Evolutionary conservation across 2,329 filamentous ascomycete genomes (phyloP).

Genomic region (Fusarium mundagurra): DNA sequence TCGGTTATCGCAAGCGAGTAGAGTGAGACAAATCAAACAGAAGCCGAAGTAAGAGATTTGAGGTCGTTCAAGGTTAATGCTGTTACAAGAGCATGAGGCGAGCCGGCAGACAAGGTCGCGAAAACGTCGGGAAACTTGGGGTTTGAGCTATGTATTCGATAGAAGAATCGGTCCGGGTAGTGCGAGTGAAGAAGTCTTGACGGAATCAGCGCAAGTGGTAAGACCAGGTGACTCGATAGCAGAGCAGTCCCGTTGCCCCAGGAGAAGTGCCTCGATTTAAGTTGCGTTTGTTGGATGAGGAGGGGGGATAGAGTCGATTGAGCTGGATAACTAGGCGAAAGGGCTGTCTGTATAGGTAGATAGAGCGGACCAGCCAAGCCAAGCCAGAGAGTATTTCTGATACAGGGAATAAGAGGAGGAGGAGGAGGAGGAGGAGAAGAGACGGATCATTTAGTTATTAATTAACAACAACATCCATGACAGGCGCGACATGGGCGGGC

Average conservation of each 20-base stretch:
- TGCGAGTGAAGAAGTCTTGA: not conserved
- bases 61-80: not conserved
- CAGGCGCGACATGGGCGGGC: not conserved
- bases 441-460: slow-evolving; percentile 28
- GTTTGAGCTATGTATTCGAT: slow-evolving; percentile 1
- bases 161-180: not conserved
- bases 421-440: slow-evolving; percentile 15
- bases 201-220: not conserved
- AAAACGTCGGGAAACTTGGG: not conserved
- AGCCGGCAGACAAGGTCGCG: slow-evolving; percentile 11
- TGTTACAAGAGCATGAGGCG: not conserved
- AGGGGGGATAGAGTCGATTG: slow-evolving; percentile 4
- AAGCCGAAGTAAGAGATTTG: not conserved
- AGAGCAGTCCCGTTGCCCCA: slow-evolving; percentile 5
- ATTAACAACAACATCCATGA: slow-evolving; percentile 10
- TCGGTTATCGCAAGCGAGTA: slow-evolving; percentile 4
- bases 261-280: not conserved
- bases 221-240: slow-evolving; percentile 1
- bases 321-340: not conserved
- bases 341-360: not conserved
- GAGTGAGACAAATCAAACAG: not conserved
- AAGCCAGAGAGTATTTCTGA: slow-evolving; percentile 1
- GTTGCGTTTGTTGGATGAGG: slow-evolving; percentile 1
- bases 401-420: slow-evolving; percentile 17
- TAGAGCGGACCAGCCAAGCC: slow-evolving; percentile 11